Evolutionary conservation across 2,329 filamentous ascomycete species (phyloP).

Genomic region (Tolypocladium sp.): DNA sequence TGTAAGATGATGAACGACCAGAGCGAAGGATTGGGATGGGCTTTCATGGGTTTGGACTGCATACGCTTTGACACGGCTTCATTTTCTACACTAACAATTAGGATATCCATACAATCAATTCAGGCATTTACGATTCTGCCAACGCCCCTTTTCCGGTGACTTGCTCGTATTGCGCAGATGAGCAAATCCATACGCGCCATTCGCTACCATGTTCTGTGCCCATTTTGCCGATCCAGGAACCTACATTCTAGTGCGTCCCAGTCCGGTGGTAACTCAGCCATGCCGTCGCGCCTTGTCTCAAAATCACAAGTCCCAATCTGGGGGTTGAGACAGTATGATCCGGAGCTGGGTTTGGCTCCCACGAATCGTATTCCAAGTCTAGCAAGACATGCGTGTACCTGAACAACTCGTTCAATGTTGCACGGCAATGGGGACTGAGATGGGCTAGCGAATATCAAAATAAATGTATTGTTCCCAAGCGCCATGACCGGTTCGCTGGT

Average conservation of each 20-base stretch:
- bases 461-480: not conserved
- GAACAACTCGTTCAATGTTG: not conserved
- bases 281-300: not conserved
- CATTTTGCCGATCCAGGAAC: not conserved
- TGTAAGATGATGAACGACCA: not conserved
- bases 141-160: too few species aligned
- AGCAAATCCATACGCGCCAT: not conserved
- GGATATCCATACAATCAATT: not conserved
- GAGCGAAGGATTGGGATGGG: not conserved
- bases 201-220: not conserved
- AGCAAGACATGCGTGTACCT: not conserved
- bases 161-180: too few species aligned
- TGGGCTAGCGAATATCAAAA: not conserved
- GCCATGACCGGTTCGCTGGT: not conserved
- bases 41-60: not conserved
- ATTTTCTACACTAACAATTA: not conserved
- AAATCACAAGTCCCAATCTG: not conserved
- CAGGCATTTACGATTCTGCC: not conserved
- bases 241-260: not conserved
- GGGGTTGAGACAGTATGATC: not conserved
- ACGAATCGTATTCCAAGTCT: not conserved
- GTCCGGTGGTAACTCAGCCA: not conserved
- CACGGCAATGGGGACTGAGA: not conserved
- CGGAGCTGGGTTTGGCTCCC: not conserved
- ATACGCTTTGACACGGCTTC: not conserved